Evolutionary conservation across 2,329 filamentous ascomycete genomes (phyloP).

Genomic region (Spiromastix sp.): DNA sequence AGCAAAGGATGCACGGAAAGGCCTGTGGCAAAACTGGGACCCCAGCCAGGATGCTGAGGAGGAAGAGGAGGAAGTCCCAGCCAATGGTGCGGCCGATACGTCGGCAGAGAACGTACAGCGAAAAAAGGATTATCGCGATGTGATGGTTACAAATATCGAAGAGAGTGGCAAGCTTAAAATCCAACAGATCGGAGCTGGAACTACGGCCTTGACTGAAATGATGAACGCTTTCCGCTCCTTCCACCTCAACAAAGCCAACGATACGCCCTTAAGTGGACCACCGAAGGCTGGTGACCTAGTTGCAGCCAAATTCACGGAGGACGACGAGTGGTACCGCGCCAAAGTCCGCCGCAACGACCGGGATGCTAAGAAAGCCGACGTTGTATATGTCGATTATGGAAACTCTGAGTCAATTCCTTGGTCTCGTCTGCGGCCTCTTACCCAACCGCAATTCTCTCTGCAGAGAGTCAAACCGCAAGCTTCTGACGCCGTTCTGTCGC

Average conservation of each 20-base stretch:
- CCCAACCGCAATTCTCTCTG: conserved; percentile 64
- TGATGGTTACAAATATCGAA: conserved; percentile 85
- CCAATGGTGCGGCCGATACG: conserved; percentile 40
- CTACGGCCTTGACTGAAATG: conserved; percentile 70
- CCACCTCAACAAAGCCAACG: conserved; percentile 76
- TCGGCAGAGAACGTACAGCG: conserved; percentile 45
- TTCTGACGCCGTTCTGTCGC: conserved; percentile 73
- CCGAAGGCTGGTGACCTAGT: conserved; percentile 90
- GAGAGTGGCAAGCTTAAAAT: conserved; percentile 74
- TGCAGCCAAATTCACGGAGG: conserved; percentile 78
- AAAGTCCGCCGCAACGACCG: conserved; percentile 88
- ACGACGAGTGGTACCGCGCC: conserved; percentile 90
- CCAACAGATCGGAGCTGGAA: conserved; percentile 80
- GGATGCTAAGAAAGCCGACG: conserved; percentile 75
- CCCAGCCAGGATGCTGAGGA: conserved; percentile 69
- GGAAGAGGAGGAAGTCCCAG: conserved; percentile 39
- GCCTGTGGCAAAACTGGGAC: conserved; percentile 90
- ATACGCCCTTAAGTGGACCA: conserved; percentile 57
- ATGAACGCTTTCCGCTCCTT: conserved; percentile 89
- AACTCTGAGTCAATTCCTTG: conserved; percentile 86
- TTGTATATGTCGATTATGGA: conserved; percentile 92
- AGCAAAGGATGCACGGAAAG: conserved; percentile 81
- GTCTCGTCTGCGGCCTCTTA: conserved; percentile 70
- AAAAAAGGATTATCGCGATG: conserved; percentile 87
- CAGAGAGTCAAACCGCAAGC: conserved; percentile 83